Evolutionary conservation across 192 early-diverging fungal species (phyloP), one percentile per base, ranked within the genome.

Genomic region (Phycomyces blakesleeanus): DNA sequence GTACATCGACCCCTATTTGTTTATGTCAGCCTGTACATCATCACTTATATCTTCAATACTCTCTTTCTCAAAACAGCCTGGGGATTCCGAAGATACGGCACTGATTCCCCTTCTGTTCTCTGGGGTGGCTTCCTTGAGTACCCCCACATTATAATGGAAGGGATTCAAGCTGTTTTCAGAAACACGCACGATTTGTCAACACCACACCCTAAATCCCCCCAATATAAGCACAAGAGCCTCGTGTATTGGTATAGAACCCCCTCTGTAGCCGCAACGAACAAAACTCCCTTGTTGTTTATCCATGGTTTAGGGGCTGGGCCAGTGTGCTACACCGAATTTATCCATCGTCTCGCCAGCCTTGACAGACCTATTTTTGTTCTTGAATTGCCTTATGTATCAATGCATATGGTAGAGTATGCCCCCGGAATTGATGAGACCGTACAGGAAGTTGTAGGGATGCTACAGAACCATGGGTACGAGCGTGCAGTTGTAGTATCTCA

Each of bases 241-340:
- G 60, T 61, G 0, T 81, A 81, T 58, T 81, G 79, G 79, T 76
- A 81, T 54, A 56, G 63, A 22, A n/a, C 66, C 8, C 37, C 66
- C 14, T 55, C 58, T 24, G 3, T n/a, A 22, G 21, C 55, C 49
- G 54, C 29, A 51, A 72, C n/a, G 47, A 59, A n/a, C 47, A 73
- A 24, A n/a, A 66, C 72, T 15, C 86, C 89, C 1, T 63, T 89
- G 26, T 77, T 89, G 0, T 88, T 87, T 49, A 81, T 88, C 14
- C 89, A 89, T 66, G 89, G 89, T 10, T 81, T 90, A 53, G 87
- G 86, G 11, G 68, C 81, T 52, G 87, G 89, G 12, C 49, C 85
- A 7, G 56, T 76, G 4, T 72, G 73, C 39, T 89, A 90, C 63
- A 42, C 70, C 16, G 71, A 82, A 20, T 80, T 86, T 54, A 50